These are phyloP conservation scores for Phytophthora cryptogea DNA, from an alignment of 352 stramenopile species.

Conservation along the genomic window DNA sequence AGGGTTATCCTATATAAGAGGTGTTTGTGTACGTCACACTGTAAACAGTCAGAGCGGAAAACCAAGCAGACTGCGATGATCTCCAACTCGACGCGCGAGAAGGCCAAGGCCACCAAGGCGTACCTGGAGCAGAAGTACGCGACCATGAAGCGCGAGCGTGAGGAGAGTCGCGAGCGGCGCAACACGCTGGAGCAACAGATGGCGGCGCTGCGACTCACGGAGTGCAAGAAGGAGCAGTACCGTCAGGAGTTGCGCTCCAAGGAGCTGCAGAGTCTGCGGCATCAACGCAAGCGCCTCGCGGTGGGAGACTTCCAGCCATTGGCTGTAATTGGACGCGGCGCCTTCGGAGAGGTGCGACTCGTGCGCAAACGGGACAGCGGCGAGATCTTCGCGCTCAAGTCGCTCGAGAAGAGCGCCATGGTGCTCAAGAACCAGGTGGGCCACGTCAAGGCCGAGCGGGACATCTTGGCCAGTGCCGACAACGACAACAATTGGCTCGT, in stretches of 20 bases:
- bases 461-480: slow-evolving; percentile 94
- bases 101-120: slow-evolving; percentile 87
- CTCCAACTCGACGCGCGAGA: slow-evolving; percentile 86
- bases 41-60: no score
- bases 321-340: slow-evolving; percentile 97
- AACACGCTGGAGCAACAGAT: slow-evolving; percentile 85
- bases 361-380: slow-evolving; percentile 84
- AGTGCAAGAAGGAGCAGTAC: slow-evolving; percentile 82
- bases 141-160: slow-evolving; percentile 87
- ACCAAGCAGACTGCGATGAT: slow-evolving; percentile 45
- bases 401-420: slow-evolving; percentile 91
- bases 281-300: slow-evolving; percentile 79
- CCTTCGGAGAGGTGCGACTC: slow-evolving; percentile 97
- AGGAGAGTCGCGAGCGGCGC: slow-evolving; percentile 79
- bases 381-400: slow-evolving; percentile 93
- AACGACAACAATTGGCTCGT: slow-evolving; percentile 98
- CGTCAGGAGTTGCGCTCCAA: slow-evolving; percentile 75
- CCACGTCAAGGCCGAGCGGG: slow-evolving; percentile 97
- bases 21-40: no score
- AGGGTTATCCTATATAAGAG: no score
- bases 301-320: slow-evolving; percentile 97
- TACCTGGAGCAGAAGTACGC: slow-evolving; percentile 91
- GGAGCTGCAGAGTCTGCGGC: slow-evolving; percentile 78
- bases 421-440: slow-evolving; percentile 94
- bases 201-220: slow-evolving; percentile 74